Base-by-base conservation (phyloP, 768 basidiomycete species). In the Panus rudis region DNA sequence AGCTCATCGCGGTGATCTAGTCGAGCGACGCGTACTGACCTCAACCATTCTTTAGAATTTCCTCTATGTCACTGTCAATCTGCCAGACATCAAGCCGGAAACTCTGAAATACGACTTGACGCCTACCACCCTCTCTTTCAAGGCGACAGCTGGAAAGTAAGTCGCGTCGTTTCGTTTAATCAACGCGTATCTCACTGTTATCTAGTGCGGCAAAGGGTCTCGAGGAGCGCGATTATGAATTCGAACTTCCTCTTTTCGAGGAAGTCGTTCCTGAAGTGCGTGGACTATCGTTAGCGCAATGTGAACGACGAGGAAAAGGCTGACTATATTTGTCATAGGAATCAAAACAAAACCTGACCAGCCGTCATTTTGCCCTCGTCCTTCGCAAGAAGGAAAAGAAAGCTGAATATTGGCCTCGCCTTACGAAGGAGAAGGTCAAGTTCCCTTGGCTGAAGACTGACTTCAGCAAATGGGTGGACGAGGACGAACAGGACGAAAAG, bases 391-490 rank as follows among this genome's bases (percentile, higher is more conserved):
- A 91, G 63, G 79, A 81, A 44, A 55, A 61, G 23, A 65, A 81
- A 58, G 60, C 66, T 12, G 94, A 92, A 53, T 98, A 76, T 65
- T 98, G 94, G 94, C 88, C 90, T 20, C 78, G 93, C 45, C 70
- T 98, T 40, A 92, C 88, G 37, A 92, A 94, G 64, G 86, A 87
- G 47, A 93, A 92, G 64, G 58, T 76, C 47, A 88, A 76, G 65
- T 79, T 73, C 39, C 69, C 80, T 45, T 93, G 78, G 66, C 68
- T 97, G 64, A 97, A 96, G 75, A 96, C 92, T 34, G 90, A 97
- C 64, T 97, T 97, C 62, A 71, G 71, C 52, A 94, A 88, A 69
- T 97, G 92, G 92, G 84, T 86, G 31, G 93, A 97, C 57, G 93
- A 97, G 68, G 94, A 97, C 59, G 93, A 98, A 61, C 94, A 97